Conservation (phyloP, 202 grass and related monocot species). For the Schoenoplectus triqueter region DNA sequence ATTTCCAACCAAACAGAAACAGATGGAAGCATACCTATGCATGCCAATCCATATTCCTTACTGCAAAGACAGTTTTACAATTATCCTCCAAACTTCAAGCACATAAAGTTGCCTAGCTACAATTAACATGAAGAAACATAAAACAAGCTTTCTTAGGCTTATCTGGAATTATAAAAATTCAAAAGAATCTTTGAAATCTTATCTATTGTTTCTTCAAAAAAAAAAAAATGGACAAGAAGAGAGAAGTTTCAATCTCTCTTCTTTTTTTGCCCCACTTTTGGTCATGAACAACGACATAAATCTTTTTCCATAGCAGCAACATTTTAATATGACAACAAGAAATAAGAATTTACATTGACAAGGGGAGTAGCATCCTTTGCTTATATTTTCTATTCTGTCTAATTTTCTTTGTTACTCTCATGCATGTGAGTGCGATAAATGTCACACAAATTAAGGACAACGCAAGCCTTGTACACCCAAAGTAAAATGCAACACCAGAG, state of each 20-base stretch:
- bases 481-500: constrained; percentile 58
- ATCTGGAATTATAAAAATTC: too few species aligned
- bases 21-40: too few species aligned
- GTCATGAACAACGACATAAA: background rate
- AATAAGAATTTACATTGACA: constrained; percentile 59
- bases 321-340: constrained; percentile 15
- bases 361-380: constrained; percentile 58
- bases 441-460: constrained; percentile 47
- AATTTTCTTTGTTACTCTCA: constrained; percentile 54
- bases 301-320: background rate
- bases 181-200: too few species aligned
- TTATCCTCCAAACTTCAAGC: too few species aligned
- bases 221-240: background rate
- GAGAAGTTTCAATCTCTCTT: background rate
- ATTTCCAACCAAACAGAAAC: too few species aligned
- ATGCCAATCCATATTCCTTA: too few species aligned
- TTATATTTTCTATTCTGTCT: constrained; percentile 58
- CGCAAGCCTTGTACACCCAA: constrained; percentile 49
- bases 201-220: background rate
- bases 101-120: too few species aligned
- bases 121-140: too few species aligned
- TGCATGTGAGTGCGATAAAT: constrained; percentile 49
- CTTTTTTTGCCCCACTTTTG: background rate
- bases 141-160: too few species aligned
- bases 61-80: too few species aligned